These are phyloP conservation scores for Agaricus bisporus DNA, from an alignment of 768 basidiomycete species.

Conservation along the genomic window DNA sequence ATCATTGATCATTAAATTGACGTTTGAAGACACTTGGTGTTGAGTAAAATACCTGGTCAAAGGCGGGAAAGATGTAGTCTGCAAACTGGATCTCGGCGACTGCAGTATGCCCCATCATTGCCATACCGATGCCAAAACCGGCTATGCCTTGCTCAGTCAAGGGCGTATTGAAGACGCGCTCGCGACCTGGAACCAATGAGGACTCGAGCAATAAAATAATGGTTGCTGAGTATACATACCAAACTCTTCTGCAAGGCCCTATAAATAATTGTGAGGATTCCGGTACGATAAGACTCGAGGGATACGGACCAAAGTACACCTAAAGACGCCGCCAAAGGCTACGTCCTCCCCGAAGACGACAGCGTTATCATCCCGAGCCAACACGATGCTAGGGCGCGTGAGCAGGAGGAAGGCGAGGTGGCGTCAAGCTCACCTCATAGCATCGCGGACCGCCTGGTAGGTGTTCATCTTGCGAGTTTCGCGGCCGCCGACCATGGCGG, in stretches of 20 bases:
- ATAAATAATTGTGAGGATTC: constrained; percentile 10
- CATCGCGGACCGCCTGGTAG: constrained; percentile 90
- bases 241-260: constrained; percentile 91
- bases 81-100: constrained; percentile 93
- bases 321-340: constrained; percentile 90
- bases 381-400: constrained; percentile 47
- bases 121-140: constrained; percentile 89
- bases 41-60: constrained; percentile 64
- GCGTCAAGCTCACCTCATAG: constrained; percentile 39
- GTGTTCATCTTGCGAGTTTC: constrained; percentile 95
- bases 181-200: constrained; percentile 48
- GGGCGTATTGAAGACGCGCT: constrained; percentile 94
- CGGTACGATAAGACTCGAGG: neutral
- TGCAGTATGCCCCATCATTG: constrained; percentile 89
- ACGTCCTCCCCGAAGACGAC: constrained; percentile 92
- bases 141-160: constrained; percentile 91
- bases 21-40: neutral
- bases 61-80: constrained; percentile 91
- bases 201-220: constrained; percentile 3
- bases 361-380: constrained; percentile 80
- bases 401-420: neutral
- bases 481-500: constrained; percentile 49
- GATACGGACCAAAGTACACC: constrained; percentile 77
- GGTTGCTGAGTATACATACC: constrained; percentile 38
- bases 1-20: constrained; percentile 1